phyloP scores from a whole-genome alignment of 1,139 yeast genomes.

The Hemisphaericaspora lyxosophila region DNA sequence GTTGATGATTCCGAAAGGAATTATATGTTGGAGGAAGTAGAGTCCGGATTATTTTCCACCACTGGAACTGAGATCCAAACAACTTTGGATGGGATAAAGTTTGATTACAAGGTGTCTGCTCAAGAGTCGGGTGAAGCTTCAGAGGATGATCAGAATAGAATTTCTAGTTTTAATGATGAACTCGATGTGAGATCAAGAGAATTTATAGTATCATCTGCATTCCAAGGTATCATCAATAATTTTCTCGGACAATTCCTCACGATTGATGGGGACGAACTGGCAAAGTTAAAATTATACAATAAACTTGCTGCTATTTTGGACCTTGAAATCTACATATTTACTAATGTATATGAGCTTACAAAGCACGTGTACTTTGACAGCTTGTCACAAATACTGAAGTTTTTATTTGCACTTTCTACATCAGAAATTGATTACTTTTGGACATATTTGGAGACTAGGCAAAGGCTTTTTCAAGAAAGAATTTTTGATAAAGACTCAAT shows the following conservation, averaged over 20 bases:
- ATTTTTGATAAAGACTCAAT: constrained; percentile 31
- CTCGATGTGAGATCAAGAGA: constrained; percentile 19
- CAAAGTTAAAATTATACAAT: constrained; percentile 14
- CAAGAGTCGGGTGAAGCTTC: constrained; percentile 31
- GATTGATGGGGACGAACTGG: background rate
- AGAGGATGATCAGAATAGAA: constrained; percentile 33
- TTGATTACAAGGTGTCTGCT: constrained; percentile 3
- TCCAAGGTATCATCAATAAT: constrained; percentile 17
- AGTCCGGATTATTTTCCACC: constrained; percentile 4
- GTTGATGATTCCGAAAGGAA: constrained; percentile 3
- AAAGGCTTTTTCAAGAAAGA: constrained; percentile 17
- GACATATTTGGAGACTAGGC: constrained; percentile 38
- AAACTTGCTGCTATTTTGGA: constrained; percentile 25
- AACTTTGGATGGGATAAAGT: constrained; percentile 2
- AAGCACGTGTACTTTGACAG: constrained; percentile 27
- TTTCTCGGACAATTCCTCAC: constrained; percentile 10
- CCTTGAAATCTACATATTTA: constrained; percentile 20
- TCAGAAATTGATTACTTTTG: constrained; percentile 30
- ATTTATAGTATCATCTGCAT: constrained; percentile 19
- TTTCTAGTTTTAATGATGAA: constrained; percentile 20
- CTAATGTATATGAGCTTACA: constrained; percentile 13
- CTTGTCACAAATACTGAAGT: constrained; percentile 21
- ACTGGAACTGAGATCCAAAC: constrained; percentile 3
- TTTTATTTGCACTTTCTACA: constrained; percentile 23
- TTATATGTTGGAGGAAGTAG: constrained; percentile 4